Evolutionary conservation across 1,139 yeast species (phyloP).

Genomic region (Candida sanyaensis): DNA sequence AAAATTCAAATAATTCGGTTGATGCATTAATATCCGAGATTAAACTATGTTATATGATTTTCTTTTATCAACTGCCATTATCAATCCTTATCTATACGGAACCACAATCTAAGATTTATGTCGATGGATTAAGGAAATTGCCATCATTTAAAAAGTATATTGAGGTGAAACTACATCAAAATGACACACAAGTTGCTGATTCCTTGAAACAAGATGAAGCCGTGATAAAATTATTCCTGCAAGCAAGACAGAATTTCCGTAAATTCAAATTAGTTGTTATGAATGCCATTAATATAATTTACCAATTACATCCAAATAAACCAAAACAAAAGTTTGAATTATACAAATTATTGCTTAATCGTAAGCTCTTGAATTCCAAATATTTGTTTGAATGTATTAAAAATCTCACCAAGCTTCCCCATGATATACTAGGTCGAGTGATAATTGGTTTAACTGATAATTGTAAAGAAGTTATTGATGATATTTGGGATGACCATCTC

Average conservation of each 20-base stretch:
- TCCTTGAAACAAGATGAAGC: slow-evolving; percentile 23
- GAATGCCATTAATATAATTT: slow-evolving; percentile 25
- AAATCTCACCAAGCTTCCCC: slow-evolving; percentile 6
- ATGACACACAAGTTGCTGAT: slow-evolving; percentile 13
- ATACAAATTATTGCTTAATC: slow-evolving; percentile 31
- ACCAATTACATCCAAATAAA: slow-evolving; percentile 18
- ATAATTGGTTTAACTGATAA: slow-evolving; percentile 10
- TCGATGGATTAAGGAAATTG: slow-evolving; percentile 30
- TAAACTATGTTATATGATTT: slow-evolving; percentile 67
- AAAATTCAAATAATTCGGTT: slow-evolving; percentile 48
- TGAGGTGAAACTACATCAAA: slow-evolving; percentile 21
- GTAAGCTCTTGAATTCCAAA: slow-evolving; percentile 20
- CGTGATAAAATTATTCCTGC: slow-evolving; percentile 19
- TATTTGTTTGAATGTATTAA: slow-evolving; percentile 16
- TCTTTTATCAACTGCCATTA: slow-evolving; percentile 70
- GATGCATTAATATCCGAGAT: slow-evolving; percentile 56
- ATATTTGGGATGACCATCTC: slow-evolving; percentile 10
- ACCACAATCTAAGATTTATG: slow-evolving; percentile 13
- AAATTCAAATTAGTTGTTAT: slow-evolving; percentile 26
- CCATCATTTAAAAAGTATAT: slow-evolving; percentile 41
- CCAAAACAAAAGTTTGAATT: slow-evolving; percentile 29
- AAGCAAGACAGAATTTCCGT: slow-evolving; percentile 21
- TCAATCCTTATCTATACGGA: slow-evolving; percentile 34
- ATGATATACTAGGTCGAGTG: slow-evolving; percentile 6
- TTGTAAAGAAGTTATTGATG: slow-evolving; percentile 10